Base-by-base conservation (phyloP, 169 alveolate species). In the Plasmodium billcollinsi region DNA sequence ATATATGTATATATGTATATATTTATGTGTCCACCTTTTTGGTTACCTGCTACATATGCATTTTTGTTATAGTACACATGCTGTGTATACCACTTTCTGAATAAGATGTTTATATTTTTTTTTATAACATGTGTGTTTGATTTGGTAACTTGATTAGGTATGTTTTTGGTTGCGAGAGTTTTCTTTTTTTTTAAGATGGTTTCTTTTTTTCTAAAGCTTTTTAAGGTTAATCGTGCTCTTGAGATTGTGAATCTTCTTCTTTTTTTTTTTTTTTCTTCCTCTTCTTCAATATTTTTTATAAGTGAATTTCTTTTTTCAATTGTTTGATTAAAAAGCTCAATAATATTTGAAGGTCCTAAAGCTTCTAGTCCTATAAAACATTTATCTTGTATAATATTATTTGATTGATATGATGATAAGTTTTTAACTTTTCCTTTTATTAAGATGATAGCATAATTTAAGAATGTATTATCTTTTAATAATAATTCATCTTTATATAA, bases 351-450 rank as follows among this genome's bases (percentile, higher is more conserved):
- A 14, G 90, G 90, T 8, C 90, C 90, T 43, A 80, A 72, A 1
- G 90, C 90, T 71, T 80, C 83, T 61, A 80, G 49, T n/a, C 73
- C 90, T 54, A 80, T 80, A 39, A 80, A 52, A 20, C 90, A 80
- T 61, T 67, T 80, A 20, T 56, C 54, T 15, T 11, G 73, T 9
- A 12, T n/a, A 0, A 56, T 45, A 43, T 26, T n/a, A 9, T 1
- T 26, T 18, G 29, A 56, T 6, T 21, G 2, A 67, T 47, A 29
- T 15, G 18, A 33, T 80, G 67, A 52, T 67, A 80, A 5, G 56
- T 69, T 80, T 80, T 43, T 66, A 47, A 80, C 83, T 54, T 49
- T 70, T 26, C 90, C 90, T 21, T 80, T 80, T 61, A 80, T 67
- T 21, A 80, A 47, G 14, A 80, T 80, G 15, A 80, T 80, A 29